Evolutionary conservation across 1,139 yeast genomes (phyloP).

Genomic region (Pneumocystis carinii): DNA sequence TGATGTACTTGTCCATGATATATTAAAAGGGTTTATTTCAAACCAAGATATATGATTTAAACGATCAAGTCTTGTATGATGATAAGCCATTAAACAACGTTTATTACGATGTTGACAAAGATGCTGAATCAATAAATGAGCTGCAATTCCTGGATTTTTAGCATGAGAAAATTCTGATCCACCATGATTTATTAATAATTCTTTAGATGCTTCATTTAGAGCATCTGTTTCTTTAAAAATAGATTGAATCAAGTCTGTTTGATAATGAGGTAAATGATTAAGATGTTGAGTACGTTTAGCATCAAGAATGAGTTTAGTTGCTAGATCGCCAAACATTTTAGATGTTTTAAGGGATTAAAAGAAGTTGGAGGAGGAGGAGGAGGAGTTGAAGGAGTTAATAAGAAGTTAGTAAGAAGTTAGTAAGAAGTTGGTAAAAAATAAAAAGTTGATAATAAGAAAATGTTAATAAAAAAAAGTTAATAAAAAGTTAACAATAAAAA

Average conservation of each 20-base stretch:
- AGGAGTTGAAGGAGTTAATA: no score
- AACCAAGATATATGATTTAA: constrained; percentile 45
- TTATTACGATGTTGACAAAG: constrained; percentile 75
- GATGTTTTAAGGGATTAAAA: no score
- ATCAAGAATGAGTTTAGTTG: constrained; percentile 65
- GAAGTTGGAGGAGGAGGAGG: no score
- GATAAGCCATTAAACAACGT: constrained; percentile 74
- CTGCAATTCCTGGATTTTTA: constrained; percentile 27
- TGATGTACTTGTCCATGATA: not conserved
- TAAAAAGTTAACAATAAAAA: no score
- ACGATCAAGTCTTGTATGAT: constrained; percentile 51
- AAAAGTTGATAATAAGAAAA: no score
- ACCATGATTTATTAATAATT: constrained; percentile 16
- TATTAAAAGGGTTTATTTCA: constrained; percentile 35
- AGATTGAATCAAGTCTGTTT: constrained; percentile 57
- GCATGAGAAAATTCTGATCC: constrained; percentile 33
- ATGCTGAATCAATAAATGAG: constrained; percentile 69
- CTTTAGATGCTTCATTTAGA: constrained; percentile 36
- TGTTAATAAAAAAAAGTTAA: no score
- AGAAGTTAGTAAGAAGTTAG: no score
- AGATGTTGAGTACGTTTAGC: constrained; percentile 64
- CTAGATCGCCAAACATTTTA: constrained; percentile 80
- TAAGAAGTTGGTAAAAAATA: no score
- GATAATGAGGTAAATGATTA: constrained; percentile 56
- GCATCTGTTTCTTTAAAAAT: constrained; percentile 33